Evolutionary conservation across 139 green algal genomes (phyloP).

Genomic region (Auxenochlorella protothecoides): DNA sequence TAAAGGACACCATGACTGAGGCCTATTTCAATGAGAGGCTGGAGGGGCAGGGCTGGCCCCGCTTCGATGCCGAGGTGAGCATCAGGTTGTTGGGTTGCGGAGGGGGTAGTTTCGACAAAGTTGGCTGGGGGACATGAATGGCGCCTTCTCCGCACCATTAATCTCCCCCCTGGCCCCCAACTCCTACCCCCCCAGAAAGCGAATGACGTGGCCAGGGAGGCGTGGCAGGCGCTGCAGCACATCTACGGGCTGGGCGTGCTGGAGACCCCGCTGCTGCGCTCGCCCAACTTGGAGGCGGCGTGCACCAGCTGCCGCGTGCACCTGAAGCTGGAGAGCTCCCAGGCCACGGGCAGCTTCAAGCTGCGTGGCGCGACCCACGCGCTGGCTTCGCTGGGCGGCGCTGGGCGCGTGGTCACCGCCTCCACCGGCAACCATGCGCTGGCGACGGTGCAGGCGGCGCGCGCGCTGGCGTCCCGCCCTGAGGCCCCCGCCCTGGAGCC

Average conservation of each 20-base stretch:
- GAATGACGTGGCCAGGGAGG: background rate
- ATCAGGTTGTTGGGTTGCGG: too few relatives aligned
- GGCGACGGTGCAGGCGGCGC: conserved; percentile 36
- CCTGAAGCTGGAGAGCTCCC: conserved; percentile 42
- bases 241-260: conserved; percentile 8
- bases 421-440: conserved; percentile 58
- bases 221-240: conserved; percentile 11
- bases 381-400: conserved; percentile 33
- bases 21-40: too few relatives aligned
- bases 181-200: too few relatives aligned
- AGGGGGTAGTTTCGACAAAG: too few relatives aligned
- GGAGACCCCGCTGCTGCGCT: conserved; percentile 15
- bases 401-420: conserved; percentile 24
- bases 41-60: too few relatives aligned
- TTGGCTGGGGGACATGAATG: too few relatives aligned
- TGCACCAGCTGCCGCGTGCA: conserved; percentile 1
- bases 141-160: too few relatives aligned
- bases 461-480: background rate
- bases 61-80: too few relatives aligned
- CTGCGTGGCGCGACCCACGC: conserved; percentile 33
- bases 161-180: too few relatives aligned
- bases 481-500: background rate
- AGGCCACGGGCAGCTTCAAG: conserved; percentile 49
- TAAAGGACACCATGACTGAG: too few relatives aligned
- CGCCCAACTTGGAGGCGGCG: conserved; percentile 9